Percentiles rank a stretch among this genome's conserved stretches.
phyloP scores from a whole-genome alignment of 108 stramenopile species.

The Nitzschia sp. region DNA sequence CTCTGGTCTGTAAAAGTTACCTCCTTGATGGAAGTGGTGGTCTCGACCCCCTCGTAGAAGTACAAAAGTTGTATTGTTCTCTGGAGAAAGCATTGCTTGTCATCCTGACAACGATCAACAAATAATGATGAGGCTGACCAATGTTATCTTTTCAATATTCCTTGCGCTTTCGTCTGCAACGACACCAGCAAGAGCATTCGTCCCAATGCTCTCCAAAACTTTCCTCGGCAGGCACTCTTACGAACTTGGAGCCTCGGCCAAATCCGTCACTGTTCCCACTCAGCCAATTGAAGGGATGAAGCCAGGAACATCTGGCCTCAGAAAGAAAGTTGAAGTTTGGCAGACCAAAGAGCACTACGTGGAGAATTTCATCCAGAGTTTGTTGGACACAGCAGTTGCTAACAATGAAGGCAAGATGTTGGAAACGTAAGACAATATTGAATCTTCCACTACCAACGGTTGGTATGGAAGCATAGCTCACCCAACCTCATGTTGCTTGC shows the following conservation, averaged over 20 bases:
- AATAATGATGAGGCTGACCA: background rate
- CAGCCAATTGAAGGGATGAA: slow-evolving; percentile 82
- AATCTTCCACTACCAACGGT: no score
- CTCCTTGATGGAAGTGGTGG: no score
- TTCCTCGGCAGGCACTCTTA: no score
- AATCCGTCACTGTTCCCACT: slow-evolving; percentile 41
- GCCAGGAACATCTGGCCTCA: slow-evolving; percentile 94
- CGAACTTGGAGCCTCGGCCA: slow-evolving; percentile 6
- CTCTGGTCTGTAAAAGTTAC: no score
- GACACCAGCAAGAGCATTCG: no score
- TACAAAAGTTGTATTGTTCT: no score
- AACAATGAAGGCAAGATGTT: slow-evolving; percentile 77
- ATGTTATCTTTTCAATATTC: background rate
- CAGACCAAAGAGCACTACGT: slow-evolving; percentile 75
- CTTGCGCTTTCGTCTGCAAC: no score
- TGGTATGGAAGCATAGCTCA: no score
- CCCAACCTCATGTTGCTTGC: background rate
- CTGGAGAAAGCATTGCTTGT: no score
- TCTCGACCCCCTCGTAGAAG: no score
- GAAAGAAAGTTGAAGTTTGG: slow-evolving; percentile 94
- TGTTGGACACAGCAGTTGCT: slow-evolving; percentile 80
- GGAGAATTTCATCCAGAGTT: slow-evolving; percentile 97
- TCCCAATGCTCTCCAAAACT: no score
- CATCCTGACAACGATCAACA: no score
- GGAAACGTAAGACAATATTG: slow-evolving; percentile 75